Base-by-base conservation (phyloP, 1,284 basidiomycete genomes). In the Takashimella koratensis region DNA sequence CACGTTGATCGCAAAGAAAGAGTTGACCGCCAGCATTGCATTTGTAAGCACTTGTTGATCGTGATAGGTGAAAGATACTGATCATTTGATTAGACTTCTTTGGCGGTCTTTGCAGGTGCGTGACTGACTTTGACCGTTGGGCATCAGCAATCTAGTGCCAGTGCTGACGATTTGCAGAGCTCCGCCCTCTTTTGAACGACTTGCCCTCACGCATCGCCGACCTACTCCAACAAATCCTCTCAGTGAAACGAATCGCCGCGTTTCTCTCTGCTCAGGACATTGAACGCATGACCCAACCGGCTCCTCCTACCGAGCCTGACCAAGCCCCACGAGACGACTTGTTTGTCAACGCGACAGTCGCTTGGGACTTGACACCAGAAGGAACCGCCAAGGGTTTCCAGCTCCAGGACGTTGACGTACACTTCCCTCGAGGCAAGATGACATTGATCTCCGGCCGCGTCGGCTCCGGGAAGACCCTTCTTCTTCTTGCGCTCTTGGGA, bases 21-120 rank as follows among this genome's bases (percentile, higher is more conserved):
- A 79, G 0, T 73, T 96, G 26, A 88, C 87, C 0, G 89, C 91
- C 2, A 86, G 87, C 1, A 83, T 85, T 54, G 91, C 92, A 0
- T 94, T 92, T 73, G 68, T 70, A 24, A 58, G 63, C 64, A 19
- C 39, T 49, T 39, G n/a, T n/a, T n/a, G n/a, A n/a, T n/a, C n/a
- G n/a, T n/a, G n/a, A n/a, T n/a, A n/a, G n/a, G n/a, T n/a, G n/a
- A n/a, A n/a, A n/a, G n/a, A n/a, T n/a, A n/a, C n/a, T n/a, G n/a
- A n/a, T n/a, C n/a, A n/a, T n/a, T n/a, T n/a, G 6, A n/a, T 19
- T 50, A 70, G 67, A 90, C 91, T n/a, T 60, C 72, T 4, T 68
- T 75, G 6, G 57, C 75, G 79, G 88, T 95, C 5, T 94, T 94
- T 76, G 82, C 83, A 27, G 65, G 64, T 64, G 43, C 12, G 64